Evolutionary conservation across 192 early-diverging fungal genomes (phyloP).

Genomic region (Haplosporangium gracile): DNA sequence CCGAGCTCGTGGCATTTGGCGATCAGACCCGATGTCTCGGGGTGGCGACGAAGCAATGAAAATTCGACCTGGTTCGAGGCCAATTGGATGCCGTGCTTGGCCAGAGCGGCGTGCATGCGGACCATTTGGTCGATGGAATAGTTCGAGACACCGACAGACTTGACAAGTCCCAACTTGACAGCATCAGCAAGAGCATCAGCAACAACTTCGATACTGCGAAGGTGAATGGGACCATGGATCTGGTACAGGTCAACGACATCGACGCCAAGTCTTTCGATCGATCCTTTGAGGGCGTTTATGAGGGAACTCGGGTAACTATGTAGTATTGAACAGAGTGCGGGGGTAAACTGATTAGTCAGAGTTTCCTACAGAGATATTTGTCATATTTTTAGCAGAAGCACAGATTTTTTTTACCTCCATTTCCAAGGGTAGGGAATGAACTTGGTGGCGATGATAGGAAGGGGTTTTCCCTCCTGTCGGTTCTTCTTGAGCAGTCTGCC

Average conservation of each 20-base stretch:
- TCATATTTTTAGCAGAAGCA: background rate
- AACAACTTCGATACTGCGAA: slow-evolving; percentile 61
- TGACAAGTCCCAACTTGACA: slow-evolving; percentile 58
- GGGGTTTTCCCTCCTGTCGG: slow-evolving; percentile 25
- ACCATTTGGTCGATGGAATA: slow-evolving; percentile 56
- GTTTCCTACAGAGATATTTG: too few species aligned
- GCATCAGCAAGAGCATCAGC: slow-evolving; percentile 63
- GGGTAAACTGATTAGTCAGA: background rate
- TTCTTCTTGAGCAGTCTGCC: slow-evolving; percentile 45
- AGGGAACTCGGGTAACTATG: slow-evolving; percentile 56
- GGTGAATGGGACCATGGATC: slow-evolving; percentile 65
- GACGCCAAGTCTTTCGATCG: slow-evolving; percentile 61
- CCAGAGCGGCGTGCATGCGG: slow-evolving; percentile 59
- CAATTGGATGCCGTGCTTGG: slow-evolving; percentile 58
- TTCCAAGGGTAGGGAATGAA: slow-evolving; percentile 59
- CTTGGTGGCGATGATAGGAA: slow-evolving; percentile 64
- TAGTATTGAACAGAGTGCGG: background rate
- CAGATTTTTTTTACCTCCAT: slow-evolving; percentile 9
- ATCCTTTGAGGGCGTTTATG: slow-evolving; percentile 59
- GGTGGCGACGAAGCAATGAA: slow-evolving; percentile 70
- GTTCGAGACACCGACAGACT: slow-evolving; percentile 66
- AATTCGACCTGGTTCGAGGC: slow-evolving; percentile 63
- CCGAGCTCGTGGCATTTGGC: slow-evolving; percentile 80
- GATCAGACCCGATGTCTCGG: slow-evolving; percentile 77
- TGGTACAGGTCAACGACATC: slow-evolving; percentile 62